Percentiles rank a stretch among this genome's conserved stretches.
Conservation (phyloP, 2,329 filamentous ascomycete species). For the Xylaria sp. region DNA sequence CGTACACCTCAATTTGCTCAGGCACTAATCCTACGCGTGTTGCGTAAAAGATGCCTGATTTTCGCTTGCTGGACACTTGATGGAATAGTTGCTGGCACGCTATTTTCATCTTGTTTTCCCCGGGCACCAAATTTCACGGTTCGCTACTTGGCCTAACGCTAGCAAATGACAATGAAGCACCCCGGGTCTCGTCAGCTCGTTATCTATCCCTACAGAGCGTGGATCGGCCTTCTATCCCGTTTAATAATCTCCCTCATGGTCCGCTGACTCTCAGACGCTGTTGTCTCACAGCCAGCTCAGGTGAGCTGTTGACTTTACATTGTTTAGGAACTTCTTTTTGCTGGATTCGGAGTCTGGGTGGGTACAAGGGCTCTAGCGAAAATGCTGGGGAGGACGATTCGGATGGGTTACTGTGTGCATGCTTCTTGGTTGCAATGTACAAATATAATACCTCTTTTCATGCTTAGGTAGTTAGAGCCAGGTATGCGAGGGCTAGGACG, state of each 20-base stretch:
- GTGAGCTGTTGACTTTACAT: conserved; percentile 16
- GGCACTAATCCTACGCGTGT: conserved; percentile 35
- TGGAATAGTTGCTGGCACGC: background rate
- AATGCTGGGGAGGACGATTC: conserved; percentile 8
- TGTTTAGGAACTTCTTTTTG: conserved; percentile 18
- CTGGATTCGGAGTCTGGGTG: conserved; percentile 27
- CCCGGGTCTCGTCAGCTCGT: background rate
- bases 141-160: background rate
- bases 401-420: conserved; percentile 10
- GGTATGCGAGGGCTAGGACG: background rate
- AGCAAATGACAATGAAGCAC: background rate
- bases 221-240: background rate
- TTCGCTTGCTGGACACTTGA: background rate
- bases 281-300: conserved; percentile 7
- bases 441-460: conserved; percentile 24
- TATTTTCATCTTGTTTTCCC: background rate
- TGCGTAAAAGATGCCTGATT: background rate
- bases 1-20: conserved; percentile 74
- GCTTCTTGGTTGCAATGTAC: conserved; percentile 26
- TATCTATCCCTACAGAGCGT: background rate
- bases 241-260: background rate
- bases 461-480: background rate
- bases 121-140: background rate
- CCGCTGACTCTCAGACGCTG: background rate
- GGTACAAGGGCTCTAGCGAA: conserved; percentile 9